Conservation (phyloP, 1,284 basidiomycete species). For the Gymnopus androsaceus region DNA sequence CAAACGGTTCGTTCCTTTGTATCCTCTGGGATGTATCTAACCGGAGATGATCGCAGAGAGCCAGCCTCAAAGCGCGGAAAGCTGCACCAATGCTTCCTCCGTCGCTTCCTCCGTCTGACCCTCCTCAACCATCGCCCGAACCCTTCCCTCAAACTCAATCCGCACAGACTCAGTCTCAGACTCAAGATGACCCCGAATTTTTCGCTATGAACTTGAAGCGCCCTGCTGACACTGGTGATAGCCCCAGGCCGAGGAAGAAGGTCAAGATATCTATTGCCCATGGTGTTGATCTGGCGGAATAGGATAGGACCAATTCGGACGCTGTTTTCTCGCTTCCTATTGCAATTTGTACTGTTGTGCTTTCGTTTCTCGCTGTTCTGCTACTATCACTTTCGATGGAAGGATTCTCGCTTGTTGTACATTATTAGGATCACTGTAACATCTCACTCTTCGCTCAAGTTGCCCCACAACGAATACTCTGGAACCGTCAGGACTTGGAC, state of each 20-base stretch:
- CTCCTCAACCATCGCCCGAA: neutral
- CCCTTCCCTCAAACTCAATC: constrained; percentile 19
- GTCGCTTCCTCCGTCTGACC: neutral
- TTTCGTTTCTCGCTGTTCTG: neutral
- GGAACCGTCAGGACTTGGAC: no score
- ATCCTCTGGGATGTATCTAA: constrained; percentile 29
- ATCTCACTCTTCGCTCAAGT: no score
- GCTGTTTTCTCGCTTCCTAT: no score
- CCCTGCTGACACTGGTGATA: constrained; percentile 20
- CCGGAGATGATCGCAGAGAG: constrained; percentile 17
- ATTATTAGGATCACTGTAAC: no score
- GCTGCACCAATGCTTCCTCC: neutral
- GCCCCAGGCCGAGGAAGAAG: constrained; percentile 43
- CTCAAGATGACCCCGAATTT: constrained; percentile 48
- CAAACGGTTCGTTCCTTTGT: constrained; percentile 48
- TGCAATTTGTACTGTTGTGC: neutral
- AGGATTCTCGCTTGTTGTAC: no score
- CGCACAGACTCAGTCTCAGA: constrained; percentile 40
- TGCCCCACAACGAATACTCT: no score
- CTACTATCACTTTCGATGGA: no score
- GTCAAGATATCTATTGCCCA: constrained; percentile 56
- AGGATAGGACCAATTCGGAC: constrained; percentile 9
- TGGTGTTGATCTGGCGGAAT: constrained; percentile 63
- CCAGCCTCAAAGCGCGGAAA: constrained; percentile 14
- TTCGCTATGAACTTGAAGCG: constrained; percentile 30